phyloP scores from a whole-genome alignment of 306 rosid genomes.

The Pterocarpus macrocarpus region DNA sequence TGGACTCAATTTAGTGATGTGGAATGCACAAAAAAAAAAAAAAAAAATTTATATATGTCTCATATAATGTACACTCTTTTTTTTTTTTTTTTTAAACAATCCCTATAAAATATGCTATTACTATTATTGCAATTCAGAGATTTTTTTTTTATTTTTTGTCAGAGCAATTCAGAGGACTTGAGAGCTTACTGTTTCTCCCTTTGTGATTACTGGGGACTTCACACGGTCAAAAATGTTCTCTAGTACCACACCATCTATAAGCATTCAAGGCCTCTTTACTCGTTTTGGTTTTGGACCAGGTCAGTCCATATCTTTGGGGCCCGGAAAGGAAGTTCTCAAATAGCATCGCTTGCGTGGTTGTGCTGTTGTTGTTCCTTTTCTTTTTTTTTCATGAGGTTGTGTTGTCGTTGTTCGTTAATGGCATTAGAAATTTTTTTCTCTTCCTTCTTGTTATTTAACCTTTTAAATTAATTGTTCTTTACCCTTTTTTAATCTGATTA shows the following conservation, averaged over 20 bases:
- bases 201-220: slow-evolving; percentile 87
- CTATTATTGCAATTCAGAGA: neutral
- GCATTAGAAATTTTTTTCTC: neutral
- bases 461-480: neutral
- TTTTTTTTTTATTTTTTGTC: too few species aligned
- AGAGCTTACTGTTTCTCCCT: slow-evolving; percentile 86
- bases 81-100: too few species aligned
- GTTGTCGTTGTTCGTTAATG: neutral
- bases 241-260: slow-evolving; percentile 83
- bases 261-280: neutral
- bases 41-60: too few species aligned
- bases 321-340: neutral
- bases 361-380: too few species aligned
- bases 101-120: neutral
- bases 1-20: too few species aligned
- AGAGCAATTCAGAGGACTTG: neutral
- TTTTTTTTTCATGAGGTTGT: too few species aligned
- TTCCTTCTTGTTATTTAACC: neutral
- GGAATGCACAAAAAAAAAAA: too few species aligned
- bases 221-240: slow-evolving; percentile 96
- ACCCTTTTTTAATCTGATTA: neutral
- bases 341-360: neutral
- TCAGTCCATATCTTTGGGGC: neutral
- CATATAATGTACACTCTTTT: too few species aligned
- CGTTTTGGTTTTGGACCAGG: neutral